Percentiles rank a stretch among this genome's conserved stretches.
Evolutionary conservation across 352 stramenopile genomes (phyloP).

Genomic region (Blastocystis sp.): DNA sequence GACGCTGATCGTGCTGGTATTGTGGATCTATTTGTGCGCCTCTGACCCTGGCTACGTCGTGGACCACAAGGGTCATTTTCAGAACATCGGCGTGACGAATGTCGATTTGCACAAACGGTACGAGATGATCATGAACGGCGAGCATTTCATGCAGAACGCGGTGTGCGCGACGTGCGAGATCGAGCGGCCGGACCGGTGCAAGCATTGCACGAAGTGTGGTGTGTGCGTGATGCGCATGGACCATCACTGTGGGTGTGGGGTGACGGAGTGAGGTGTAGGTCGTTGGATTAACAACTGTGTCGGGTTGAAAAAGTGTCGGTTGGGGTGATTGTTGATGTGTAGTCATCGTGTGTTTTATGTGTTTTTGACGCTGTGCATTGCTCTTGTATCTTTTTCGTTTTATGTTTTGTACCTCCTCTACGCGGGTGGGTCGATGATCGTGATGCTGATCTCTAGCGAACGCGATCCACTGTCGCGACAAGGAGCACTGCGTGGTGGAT

Average conservation of each 20-base stretch:
- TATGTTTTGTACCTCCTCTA: conserved; percentile 50
- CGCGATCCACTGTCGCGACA: not conserved
- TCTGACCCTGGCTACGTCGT: conserved; percentile 38
- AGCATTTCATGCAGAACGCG: not conserved
- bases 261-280: conserved; percentile 12
- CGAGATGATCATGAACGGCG: conserved; percentile 40
- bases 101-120: conserved; percentile 44
- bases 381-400: conserved; percentile 10
- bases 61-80: not conserved
- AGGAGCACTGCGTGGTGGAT: not conserved
- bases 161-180: conserved; percentile 71
- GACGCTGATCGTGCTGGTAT: not conserved
- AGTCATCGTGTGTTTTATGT: conserved; percentile 72
- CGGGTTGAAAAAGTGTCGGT: conserved; percentile 59
- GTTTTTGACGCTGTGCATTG: conserved; percentile 42
- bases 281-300: conserved; percentile 73
- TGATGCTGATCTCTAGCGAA: conserved; percentile 5
- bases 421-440: not conserved
- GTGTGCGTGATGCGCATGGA: conserved; percentile 58
- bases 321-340: not conserved
- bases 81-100: conserved; percentile 41
- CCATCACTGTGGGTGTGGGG: conserved; percentile 47
- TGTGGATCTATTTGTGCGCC: conserved; percentile 47
- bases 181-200: conserved; percentile 50
- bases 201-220: conserved; percentile 61